These are phyloP conservation scores for Acanthamoeba lugdunensis DNA, from an alignment of 208 protist genomes.

Conservation along the genomic window DNA sequence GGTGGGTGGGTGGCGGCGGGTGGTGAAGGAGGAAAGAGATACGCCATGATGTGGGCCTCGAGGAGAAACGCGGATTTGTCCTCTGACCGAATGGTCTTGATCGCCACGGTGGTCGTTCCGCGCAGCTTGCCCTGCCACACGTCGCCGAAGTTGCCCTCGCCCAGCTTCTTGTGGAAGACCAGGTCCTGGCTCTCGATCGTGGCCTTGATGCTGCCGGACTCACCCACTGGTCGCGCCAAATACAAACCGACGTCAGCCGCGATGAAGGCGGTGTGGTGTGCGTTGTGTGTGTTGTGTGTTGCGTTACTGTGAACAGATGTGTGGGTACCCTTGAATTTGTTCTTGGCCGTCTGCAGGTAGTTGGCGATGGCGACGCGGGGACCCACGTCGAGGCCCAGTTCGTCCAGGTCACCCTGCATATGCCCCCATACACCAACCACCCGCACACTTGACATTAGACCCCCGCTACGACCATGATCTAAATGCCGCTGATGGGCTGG, in stretches of 20 bases:
- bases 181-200: conserved; percentile 46
- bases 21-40: background rate
- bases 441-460: too few relatives aligned
- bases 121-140: conserved; percentile 65
- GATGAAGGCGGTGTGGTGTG: too few relatives aligned
- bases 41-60: conserved; percentile 74
- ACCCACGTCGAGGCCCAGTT: conserved; percentile 7
- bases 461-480: too few relatives aligned
- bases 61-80: conserved; percentile 40
- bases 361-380: conserved; percentile 30
- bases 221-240: background rate
- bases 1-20: background rate
- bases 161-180: conserved; percentile 58
- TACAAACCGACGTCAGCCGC: background rate
- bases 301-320: background rate
- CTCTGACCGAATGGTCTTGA: conserved; percentile 61
- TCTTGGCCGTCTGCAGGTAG: conserved; percentile 35
- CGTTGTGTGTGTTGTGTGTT: too few relatives aligned
- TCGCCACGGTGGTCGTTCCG: conserved; percentile 55
- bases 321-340: conserved; percentile 31
- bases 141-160: conserved; percentile 58
- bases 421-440: too few relatives aligned
- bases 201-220: background rate
- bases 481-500: too few relatives aligned
- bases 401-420: conserved; percentile 1